These are phyloP conservation scores for Backusella psychrophila DNA, from an alignment of 192 early-diverging fungal genomes.

Conservation along the genomic window DNA sequence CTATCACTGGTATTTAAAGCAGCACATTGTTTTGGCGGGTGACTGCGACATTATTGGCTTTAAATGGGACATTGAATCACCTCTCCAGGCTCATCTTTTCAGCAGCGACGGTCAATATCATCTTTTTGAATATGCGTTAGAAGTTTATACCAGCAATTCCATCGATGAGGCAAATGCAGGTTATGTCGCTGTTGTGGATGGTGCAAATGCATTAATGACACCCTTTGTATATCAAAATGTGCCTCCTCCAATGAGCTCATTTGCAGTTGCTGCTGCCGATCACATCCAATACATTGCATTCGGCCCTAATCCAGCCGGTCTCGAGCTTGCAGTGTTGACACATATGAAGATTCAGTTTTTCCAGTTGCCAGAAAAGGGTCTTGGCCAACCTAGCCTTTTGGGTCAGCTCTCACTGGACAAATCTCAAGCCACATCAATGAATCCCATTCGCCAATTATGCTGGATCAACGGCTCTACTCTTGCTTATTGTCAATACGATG, in stretches of 20 bases:
- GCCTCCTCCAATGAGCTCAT: slow-evolving; percentile 90
- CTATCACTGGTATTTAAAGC: slow-evolving; percentile 97
- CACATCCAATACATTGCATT: slow-evolving; percentile 65
- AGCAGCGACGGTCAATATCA: slow-evolving; percentile 45
- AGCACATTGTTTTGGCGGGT: slow-evolving; percentile 61
- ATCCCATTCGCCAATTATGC: slow-evolving; percentile 59
- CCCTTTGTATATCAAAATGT: slow-evolving; percentile 83
- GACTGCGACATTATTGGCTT: slow-evolving; percentile 48
- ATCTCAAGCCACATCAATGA: not conserved
- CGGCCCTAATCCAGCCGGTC: slow-evolving; percentile 54
- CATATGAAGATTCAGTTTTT: slow-evolving; percentile 35
- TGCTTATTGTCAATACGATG: slow-evolving; percentile 54
- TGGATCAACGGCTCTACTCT: slow-evolving; percentile 56
- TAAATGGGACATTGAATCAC: slow-evolving; percentile 80
- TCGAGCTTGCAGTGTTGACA: slow-evolving; percentile 71
- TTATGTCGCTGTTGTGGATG: slow-evolving; percentile 79
- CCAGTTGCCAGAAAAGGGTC: slow-evolving; percentile 22
- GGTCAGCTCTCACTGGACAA: not conserved
- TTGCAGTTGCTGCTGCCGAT: slow-evolving; percentile 35
- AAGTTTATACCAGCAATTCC: slow-evolving; percentile 41
- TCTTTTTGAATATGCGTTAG: slow-evolving; percentile 35
- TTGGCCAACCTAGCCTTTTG: not conserved
- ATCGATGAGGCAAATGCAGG: slow-evolving; percentile 41
- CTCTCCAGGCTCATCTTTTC: slow-evolving; percentile 62
- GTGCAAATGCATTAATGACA: slow-evolving; percentile 62